phyloP scores from a whole-genome alignment of 345 rosid species.

The Lumnitzera racemosa region DNA sequence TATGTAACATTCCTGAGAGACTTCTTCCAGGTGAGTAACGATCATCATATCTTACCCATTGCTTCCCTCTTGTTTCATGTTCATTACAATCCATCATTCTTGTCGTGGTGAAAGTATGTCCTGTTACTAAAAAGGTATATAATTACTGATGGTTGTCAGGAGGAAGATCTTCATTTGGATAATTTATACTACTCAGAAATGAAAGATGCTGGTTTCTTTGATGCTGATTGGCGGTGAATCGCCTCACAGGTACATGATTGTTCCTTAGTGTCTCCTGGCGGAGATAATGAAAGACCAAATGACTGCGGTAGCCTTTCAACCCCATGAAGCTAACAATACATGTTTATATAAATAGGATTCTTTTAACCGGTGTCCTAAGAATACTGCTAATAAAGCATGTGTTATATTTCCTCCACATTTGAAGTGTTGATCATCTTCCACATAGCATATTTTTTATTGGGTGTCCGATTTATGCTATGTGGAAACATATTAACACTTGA shows the following conservation, averaged over 20 bases:
- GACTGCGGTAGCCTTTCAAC: no score
- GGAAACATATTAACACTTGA: no score
- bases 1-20: slow-evolving; percentile 73
- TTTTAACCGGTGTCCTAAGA: no score
- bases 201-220: slow-evolving; percentile 95
- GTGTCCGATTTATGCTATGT: no score
- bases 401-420: no score
- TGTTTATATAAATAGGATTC: no score
- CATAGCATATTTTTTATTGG: no score
- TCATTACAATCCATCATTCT: not conserved
- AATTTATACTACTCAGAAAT: slow-evolving; percentile 86
- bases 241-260: not conserved
- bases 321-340: no score
- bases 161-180: slow-evolving; percentile 75
- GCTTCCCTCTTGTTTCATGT: not conserved
- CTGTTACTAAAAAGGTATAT: not conserved
- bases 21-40: slow-evolving; percentile 71
- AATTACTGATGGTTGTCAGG: slow-evolving; percentile 30
- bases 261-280: no score
- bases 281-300: no score
- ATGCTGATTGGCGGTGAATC: slow-evolving; percentile 71
- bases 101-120: not conserved
- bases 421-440: no score
- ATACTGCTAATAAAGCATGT: no score
- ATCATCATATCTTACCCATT: not conserved